Evolutionary conservation across 805 yeast species (phyloP), one percentile per base, ranked within the genome.

Genomic region (Hermanozyma aechmeae): DNA sequence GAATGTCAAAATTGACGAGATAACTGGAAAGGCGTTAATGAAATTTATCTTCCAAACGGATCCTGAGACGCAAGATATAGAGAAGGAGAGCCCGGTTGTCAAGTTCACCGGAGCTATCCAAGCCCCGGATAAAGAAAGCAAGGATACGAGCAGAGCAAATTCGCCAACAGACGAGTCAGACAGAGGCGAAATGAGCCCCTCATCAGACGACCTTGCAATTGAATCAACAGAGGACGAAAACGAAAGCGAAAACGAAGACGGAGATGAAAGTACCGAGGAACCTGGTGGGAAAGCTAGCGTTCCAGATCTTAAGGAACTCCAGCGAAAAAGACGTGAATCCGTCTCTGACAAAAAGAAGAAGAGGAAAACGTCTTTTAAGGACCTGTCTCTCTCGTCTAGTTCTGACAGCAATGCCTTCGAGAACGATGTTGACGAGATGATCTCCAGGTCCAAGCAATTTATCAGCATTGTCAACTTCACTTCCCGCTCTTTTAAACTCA

Each of bases 1-100:
- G 33, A 55, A 50, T 26, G 40, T 63, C 29, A 51, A 52, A 28
- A 28, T 63, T 10, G 69, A 63, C 34, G 61, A 61, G 38, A 40
- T 40, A 28, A 61, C 65, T 27, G 65, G 66, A 6, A 48, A 48
- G 30, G 56, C 48, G 42, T 48, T 63, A 34, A 51, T 58, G 56
- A 38, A 43, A 24, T 63, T 50, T 28, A 46, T 61, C 13, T 61
- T 62, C 43, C 53, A 52, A 24, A 32, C 34, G 3, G 32, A 17
- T 10, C 9, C 7, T n/a, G n/a, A 17, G 20, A 17, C 7, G 20
- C 20, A 17, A 17, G 20, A 7, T 17, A 17, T 7, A 17, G 20
- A 17, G 20, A 10, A 17, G 20, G 10, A 17, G 20, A n/a, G n/a
- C n/a, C n/a, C n/a, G n/a, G n/a, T n/a, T n/a, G n/a, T n/a, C n/a